Base-by-base conservation (phyloP, 2,329 filamentous ascomycete species). In the Alternaria sp. region DNA sequence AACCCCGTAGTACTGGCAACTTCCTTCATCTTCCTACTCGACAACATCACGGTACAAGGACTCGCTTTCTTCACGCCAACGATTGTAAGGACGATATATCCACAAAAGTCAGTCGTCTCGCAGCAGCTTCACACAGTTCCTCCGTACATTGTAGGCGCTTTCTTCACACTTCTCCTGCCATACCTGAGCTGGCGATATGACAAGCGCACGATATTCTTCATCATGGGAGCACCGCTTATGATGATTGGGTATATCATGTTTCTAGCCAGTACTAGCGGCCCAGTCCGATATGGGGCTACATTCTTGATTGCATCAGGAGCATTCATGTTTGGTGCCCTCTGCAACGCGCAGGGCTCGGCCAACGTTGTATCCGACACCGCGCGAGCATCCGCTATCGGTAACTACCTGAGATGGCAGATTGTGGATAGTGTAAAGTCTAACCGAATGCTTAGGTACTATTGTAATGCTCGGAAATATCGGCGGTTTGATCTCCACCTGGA, bases 381-480 rank as follows among this genome's bases (percentile, higher is more conserved):
- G 0, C 83, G 89, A 13, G 86, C 85, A 9, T 83, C 86, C 0
- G 88, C 87, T 3, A 89, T 91, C 42, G 88, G 56, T 59, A 50
- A 56, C 46, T 58, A 28, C n/a, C 44, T 2, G 17, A 13, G 13
- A 5, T 24, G 1, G 11, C 10, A 4, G 23, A 24, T 9, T 7
- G 5, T 33, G 13, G 6, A 3, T 7, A 29, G 14, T 14, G 17
- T 17, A 24, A 23, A 31, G 13, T 23, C 49, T 51, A 17, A 51
- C 33, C 7, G 13, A 2, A 9, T 40, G 11, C n/a, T 21, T 17
- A 59, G 56, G 85, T 10, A 85, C 84, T 0, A 87, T 86, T 52
- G 86, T 91, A 69, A 91, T 91, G 88, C 79, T 90, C 24, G 90
- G 89, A 28, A 91, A 91, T 54, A 72, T 91, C n/a, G 90, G 90